Base-by-base conservation (phyloP, 495 filamentous ascomycete species). In the Astrocystis sublimbata region DNA sequence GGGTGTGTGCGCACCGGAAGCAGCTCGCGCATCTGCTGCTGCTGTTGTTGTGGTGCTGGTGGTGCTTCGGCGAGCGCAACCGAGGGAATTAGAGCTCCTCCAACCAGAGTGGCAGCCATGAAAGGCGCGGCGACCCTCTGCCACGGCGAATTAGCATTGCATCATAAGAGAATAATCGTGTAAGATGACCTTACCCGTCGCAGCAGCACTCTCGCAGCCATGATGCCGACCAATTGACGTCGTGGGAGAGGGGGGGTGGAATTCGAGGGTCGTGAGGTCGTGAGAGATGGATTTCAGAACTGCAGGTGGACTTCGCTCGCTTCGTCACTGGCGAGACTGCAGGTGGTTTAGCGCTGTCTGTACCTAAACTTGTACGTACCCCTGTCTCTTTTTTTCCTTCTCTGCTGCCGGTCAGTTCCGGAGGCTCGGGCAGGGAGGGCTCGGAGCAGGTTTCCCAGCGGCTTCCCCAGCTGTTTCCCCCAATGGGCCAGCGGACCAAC, bases 181-280 rank as follows among this genome's bases (percentile, higher is more conserved):
- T 2, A 35, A 33, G 21, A 4, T 4, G n/a, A 33, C 42, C 70
- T 67, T 65, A 82, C 79, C 73, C 72, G 77, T 70, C 76, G 78
- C 60, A 82, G 73, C 72, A 81, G 70, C 72, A 82, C 75, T 80
- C 79, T 79, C 64, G 79, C 78, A 73, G 78, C 78, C 79, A 82
- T 82, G 69, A 66, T 75, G 64, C 61, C 71, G 68, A 49, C 70
- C 76, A 78, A 80, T 80, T 77, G 72, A 61, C 31, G 62, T 65
- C 66, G 57, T 60, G 59, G 31, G 55, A n/a, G 49, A 43, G 54
- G 55, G 46, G 62, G 53, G 46, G 33, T 46, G 19, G n/a, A 40
- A 15, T 19, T 23, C 35, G 45, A 33, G 40, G 49, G 31, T 43
- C 54, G 33, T 19, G 31, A 64, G 47, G 45, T 64, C 31, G 50